phyloP scores from a whole-genome alignment of 2,329 filamentous ascomycete species.

The Colletotrichum sp. region DNA sequence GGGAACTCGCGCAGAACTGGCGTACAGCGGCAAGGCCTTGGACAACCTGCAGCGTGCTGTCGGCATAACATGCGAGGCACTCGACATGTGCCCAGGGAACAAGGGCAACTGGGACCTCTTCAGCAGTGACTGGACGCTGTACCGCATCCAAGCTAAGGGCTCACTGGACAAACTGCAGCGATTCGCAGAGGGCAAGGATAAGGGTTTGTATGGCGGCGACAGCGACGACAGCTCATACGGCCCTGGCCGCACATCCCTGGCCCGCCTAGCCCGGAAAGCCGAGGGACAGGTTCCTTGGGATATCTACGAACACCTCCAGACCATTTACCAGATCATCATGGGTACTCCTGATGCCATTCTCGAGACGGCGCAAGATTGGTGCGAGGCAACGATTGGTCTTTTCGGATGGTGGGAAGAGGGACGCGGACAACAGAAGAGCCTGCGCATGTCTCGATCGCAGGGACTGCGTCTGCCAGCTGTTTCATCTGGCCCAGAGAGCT shows the following conservation, averaged over 20 bases:
- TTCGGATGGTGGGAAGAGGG: conserved; percentile 92
- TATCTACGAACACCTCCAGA: conserved; percentile 83
- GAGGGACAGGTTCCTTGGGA: conserved; percentile 89
- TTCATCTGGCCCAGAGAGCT: conserved; percentile 65
- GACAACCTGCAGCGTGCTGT: conserved; percentile 77
- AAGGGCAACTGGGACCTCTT: conserved; percentile 82
- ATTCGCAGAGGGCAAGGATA: conserved; percentile 78
- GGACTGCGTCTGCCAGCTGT: conserved; percentile 38
- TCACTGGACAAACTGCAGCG: conserved; percentile 74
- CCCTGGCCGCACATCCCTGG: conserved; percentile 51
- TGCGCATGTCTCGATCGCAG: conserved; percentile 45
- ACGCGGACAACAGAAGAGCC: conserved; percentile 52
- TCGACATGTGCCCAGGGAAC: conserved; percentile 76
- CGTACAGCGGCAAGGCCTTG: conserved; percentile 79
- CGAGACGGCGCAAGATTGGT: conserved; percentile 84
- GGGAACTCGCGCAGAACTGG: conserved; percentile 66
- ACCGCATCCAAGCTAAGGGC: conserved; percentile 75
- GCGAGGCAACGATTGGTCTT: conserved; percentile 83
- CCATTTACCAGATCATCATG: conserved; percentile 80
- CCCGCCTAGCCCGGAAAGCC: conserved; percentile 75
- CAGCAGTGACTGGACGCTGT: conserved; percentile 82
- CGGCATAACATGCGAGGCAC: conserved; percentile 68
- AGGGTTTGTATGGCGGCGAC: conserved; percentile 32
- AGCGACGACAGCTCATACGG: conserved; percentile 41
- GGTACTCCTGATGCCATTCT: conserved; percentile 79